Evolutionary conservation across 176 grass and related monocot species (phyloP), one percentile per base, ranked within the genome.

Genomic region (Musa schizocarpa): DNA sequence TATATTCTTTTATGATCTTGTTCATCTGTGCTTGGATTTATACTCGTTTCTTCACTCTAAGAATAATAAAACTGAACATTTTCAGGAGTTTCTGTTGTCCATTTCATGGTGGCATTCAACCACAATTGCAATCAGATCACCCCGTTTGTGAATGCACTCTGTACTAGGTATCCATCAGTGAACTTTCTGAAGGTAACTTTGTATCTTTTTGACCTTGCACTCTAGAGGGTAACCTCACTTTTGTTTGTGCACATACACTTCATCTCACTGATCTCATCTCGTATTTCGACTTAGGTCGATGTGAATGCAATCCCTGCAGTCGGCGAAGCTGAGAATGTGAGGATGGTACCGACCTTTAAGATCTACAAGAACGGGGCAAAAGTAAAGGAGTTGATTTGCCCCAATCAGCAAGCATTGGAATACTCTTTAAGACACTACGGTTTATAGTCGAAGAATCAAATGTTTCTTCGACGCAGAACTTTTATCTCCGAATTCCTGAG

Each of bases 321-420:
- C 13, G 84, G 86, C 19, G 87, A 82, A 0, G 69, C 88, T 9
- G 95, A 98, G 85, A 98, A 93, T 21, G 90, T 94, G 79, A 89
- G 95, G 75, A 89, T 80, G 12, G 57, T 93, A 54, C 95, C 95
- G 9, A 91, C 95, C 52, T 91, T 98, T 76, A 98, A 98, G 76
- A 89, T 98, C 52, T 98, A 98, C 82, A 98, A 94, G 78, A 91
- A 91, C 3, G 90, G 90, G 12, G 80, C 79, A 13, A 91, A 83
- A 82, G 90, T 99, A 63, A 99, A 94, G 81, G 95, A 99, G 73
- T 89, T 99, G 95, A 84, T 94, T 80, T 89, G 90, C 73, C 95
- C 90, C 43, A 91, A 75, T 29, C 90, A 94, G 57, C 95, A 94
- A 64, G 77, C 89, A 59, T 82, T 99, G 80, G 95, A 99, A 70